Base-by-base conservation (phyloP, 768 basidiomycete genomes). In the Lactifluus volemus region DNA sequence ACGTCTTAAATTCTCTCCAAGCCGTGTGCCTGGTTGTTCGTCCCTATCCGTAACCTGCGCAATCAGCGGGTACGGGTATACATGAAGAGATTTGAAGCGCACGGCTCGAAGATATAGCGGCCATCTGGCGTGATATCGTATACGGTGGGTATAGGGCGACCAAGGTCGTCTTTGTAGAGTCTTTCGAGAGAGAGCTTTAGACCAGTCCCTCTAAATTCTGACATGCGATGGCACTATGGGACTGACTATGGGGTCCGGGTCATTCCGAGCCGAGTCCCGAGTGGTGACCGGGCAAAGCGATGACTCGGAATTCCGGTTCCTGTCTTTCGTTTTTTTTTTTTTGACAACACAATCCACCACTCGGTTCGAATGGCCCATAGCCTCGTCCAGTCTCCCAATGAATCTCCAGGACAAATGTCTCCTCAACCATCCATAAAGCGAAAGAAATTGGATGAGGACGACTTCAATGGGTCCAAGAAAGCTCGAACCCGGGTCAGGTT, bases 121-220 rank as follows among this genome's bases (percentile, higher is more conserved):
- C 89, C 88, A 47, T 89, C 84, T 29, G 80, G 76, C 7, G 80
- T 78, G 57, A 93, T 88, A 68, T 93, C 89, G 30, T 79, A 73
- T 32, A 92, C 73, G 5, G 77, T 75, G 29, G 82, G 85, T 32
- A 92, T 81, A 9, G 68, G 77, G 49, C 80, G 75, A 8, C 87
- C 89, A 41, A 79, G 72, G 65, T 92, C 89, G 67, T 90, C 86
- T 71, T 86, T 90, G 75, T 91, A 91, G 0, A 88, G 89, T 42
- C 83, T 77, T 69, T 93, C 90, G 36, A 93, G 78, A 1, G 88
- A 85, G 10, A 92, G 74, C 61, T 74, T 84, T 41, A 85, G 74
- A 21, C 63, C 78, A 78, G 68, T 25, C 17, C 21, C 55, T 39
- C 14, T 45, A 29, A 21, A 19, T 19, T 52, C 50, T 34, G 42